Conservation (phyloP, 2,329 filamentous ascomycete species). For the Akanthomyces uredinophilus region DNA sequence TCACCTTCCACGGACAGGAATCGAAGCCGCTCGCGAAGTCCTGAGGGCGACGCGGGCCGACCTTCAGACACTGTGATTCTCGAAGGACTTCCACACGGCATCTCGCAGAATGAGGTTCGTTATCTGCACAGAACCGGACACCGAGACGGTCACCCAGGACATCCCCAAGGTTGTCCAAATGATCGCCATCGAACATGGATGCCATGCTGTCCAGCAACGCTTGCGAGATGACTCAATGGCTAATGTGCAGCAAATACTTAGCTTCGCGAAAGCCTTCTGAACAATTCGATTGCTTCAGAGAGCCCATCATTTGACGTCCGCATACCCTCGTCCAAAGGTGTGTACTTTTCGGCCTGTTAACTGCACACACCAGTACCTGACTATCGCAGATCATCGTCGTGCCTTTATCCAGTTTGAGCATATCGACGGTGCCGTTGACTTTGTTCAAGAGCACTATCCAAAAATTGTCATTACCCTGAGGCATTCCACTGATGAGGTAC, state of each 20-base stretch:
- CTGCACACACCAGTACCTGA: constrained; percentile 9
- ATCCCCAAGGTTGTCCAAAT: constrained; percentile 10
- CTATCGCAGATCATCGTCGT: constrained; percentile 32
- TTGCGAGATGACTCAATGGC: constrained; percentile 7
- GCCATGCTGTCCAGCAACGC: background rate
- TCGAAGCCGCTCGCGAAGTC: constrained; percentile 31
- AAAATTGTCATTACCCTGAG: constrained; percentile 32
- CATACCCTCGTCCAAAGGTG: constrained; percentile 32
- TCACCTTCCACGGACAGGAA: constrained; percentile 10
- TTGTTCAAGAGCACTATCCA: constrained; percentile 40
- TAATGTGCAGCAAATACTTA: constrained; percentile 19
- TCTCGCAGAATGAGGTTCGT: constrained; percentile 49
- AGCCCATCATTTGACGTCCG: constrained; percentile 35
- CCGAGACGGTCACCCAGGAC: constrained; percentile 17
- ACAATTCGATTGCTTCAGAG: constrained; percentile 30
- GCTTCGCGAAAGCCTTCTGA: constrained; percentile 34
- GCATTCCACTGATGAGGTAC: constrained; percentile 33
- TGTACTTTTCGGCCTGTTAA: background rate
- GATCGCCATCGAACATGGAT: constrained; percentile 5
- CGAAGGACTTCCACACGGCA: constrained; percentile 46
- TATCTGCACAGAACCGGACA: background rate
- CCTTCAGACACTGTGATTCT: constrained; percentile 50
- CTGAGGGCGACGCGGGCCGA: constrained; percentile 32
- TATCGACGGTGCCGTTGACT: constrained; percentile 34
- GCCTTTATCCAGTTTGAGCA: constrained; percentile 40